Percentiles rank a stretch among this genome's conserved stretches.
These are phyloP conservation scores for Rubia peregrina DNA, from an alignment of 305 asterid species.

Conservation along the genomic window DNA sequence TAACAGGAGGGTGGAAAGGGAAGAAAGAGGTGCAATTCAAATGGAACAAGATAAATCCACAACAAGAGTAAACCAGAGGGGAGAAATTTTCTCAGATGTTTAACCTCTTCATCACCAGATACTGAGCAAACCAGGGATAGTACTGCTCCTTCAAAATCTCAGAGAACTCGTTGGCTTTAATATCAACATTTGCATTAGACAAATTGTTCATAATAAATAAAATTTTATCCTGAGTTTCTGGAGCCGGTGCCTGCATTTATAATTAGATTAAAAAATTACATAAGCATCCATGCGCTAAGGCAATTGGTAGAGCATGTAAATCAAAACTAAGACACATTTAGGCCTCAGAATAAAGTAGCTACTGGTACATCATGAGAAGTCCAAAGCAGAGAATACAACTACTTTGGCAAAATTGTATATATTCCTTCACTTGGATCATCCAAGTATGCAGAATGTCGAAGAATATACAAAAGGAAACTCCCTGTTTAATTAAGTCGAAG, in stretches of 20 bases:
- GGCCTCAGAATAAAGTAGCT: neutral
- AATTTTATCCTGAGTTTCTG: conserved; percentile 91
- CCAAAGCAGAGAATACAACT: neutral
- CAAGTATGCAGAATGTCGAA: neutral
- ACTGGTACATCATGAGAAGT: neutral
- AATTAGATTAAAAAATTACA: conserved; percentile 13
- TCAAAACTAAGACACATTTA: neutral
- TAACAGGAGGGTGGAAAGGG: neutral
- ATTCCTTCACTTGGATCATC: neutral
- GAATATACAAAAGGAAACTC: neutral
- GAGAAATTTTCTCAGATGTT: conserved; percentile 12
- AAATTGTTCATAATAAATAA: conserved; percentile 83
- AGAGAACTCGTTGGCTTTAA: conserved; percentile 82
- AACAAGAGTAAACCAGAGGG: conserved; percentile 7
- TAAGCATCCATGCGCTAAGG: neutral
- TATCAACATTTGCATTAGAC: conserved; percentile 74
- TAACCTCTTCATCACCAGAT: conserved; percentile 98
- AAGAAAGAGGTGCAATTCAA: neutral
- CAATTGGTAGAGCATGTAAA: no score
- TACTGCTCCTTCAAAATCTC: conserved; percentile 69
- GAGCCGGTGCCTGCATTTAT: conserved; percentile 74
- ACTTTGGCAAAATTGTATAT: neutral
- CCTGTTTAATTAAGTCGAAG: neutral
- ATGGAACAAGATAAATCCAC: neutral
- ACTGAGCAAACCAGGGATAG: conserved; percentile 98